A percentile compares a stretch with the other conserved stretches of the same genome.
Conservation (phyloP, 2,329 filamentous ascomycete species). For the Cephalotrichum gorgonifer region DNA sequence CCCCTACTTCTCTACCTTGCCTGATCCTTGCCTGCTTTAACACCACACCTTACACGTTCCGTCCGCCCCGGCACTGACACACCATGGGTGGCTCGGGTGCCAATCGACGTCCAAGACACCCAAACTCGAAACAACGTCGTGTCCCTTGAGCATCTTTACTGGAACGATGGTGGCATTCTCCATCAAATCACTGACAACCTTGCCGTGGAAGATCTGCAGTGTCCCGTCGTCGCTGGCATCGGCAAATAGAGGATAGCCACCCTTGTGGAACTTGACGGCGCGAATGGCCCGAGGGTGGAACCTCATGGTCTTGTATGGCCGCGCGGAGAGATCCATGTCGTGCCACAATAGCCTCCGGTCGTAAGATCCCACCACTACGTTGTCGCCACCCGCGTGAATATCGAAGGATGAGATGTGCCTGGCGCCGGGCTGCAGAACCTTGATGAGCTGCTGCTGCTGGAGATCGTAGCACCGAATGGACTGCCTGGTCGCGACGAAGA, state of each 20-base stretch:
- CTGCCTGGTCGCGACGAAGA: constrained; percentile 93
- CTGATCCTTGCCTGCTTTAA: not conserved
- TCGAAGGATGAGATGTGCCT: constrained; percentile 91
- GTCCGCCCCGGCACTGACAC: constrained; percentile 87
- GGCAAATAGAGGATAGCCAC: constrained; percentile 72
- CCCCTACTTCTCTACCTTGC: not conserved
- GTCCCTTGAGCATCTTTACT: constrained; percentile 84
- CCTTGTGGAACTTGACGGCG: constrained; percentile 76
- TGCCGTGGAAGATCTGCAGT: constrained; percentile 93
- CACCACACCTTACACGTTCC: constrained; percentile 81
- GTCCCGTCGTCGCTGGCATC: constrained; percentile 93
- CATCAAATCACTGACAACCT: constrained; percentile 88
- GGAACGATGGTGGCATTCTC: constrained; percentile 95
- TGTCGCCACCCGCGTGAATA: constrained; percentile 86
- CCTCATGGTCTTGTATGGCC: constrained; percentile 91
- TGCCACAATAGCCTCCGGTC: constrained; percentile 93
- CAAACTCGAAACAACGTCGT: constrained; percentile 74
- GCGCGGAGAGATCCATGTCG: constrained; percentile 81
- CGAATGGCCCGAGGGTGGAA: constrained; percentile 92
- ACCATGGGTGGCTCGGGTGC: constrained; percentile 92
- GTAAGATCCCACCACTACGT: constrained; percentile 88
- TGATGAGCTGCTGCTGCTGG: constrained; percentile 80
- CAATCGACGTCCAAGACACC: constrained; percentile 92
- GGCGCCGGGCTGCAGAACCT: constrained; percentile 86
- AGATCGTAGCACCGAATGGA: constrained; percentile 91